phyloP scores from a whole-genome alignment of 1,139 yeast genomes.

The Taphrina flavorubra region DNA sequence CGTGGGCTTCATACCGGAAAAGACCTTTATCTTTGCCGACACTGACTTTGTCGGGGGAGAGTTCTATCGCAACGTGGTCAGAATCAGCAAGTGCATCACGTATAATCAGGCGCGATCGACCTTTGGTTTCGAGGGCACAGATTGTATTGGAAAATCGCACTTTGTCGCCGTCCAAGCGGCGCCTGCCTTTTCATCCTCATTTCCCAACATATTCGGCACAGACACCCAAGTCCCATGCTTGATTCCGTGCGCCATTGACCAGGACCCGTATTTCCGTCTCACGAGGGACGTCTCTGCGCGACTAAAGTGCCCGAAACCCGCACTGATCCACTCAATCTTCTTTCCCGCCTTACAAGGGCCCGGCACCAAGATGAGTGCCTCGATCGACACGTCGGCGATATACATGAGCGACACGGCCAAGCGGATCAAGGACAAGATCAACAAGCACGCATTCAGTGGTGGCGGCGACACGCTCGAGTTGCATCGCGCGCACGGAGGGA shows the following conservation, averaged over 20 bases:
- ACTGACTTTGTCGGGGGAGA: constrained; percentile 90
- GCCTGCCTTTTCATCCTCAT: constrained; percentile 92
- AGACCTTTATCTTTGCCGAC: constrained; percentile 93
- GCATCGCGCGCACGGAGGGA: constrained; percentile 87
- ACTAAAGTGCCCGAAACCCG: constrained; percentile 86
- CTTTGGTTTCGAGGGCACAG: constrained; percentile 91
- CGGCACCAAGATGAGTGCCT: constrained; percentile 95
- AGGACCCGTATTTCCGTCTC: constrained; percentile 95
- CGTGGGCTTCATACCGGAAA: constrained; percentile 91
- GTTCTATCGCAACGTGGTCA: constrained; percentile 90
- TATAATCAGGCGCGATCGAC: constrained; percentile 95
- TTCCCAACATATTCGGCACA: constrained; percentile 83
- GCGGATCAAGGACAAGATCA: constrained; percentile 90
- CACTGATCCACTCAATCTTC: constrained; percentile 90
- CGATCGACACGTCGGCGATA: constrained; percentile 80
- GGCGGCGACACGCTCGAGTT: constrained; percentile 88
- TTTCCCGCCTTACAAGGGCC: constrained; percentile 99
- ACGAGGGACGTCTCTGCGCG: constrained; percentile 97
- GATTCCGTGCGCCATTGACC: constrained; percentile 98
- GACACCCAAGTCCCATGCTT: constrained; percentile 84
- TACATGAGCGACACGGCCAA: constrained; percentile 94
- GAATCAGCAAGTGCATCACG: constrained; percentile 93
- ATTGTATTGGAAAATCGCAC: constrained; percentile 91
- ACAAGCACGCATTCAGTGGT: constrained; percentile 96
- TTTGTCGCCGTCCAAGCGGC: constrained; percentile 97